phyloP scores from a whole-genome alignment of 768 basidiomycete genomes.

The Austroboletus festivus region DNA sequence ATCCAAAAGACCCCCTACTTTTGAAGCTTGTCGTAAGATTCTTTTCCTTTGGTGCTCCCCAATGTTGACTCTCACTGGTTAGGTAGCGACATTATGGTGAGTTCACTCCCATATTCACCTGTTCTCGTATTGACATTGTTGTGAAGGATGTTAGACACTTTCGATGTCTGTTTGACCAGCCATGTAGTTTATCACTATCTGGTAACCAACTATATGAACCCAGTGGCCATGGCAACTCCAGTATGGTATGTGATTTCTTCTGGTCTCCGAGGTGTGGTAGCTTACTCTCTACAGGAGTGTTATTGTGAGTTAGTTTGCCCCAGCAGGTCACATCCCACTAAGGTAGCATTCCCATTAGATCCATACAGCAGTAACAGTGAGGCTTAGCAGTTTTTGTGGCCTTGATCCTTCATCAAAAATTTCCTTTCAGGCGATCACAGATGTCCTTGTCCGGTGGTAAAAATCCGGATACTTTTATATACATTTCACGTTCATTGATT shows the following conservation, averaged over 20 bases:
- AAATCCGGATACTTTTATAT: neutral
- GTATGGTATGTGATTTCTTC: slow-evolving; percentile 40
- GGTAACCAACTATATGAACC: slow-evolving; percentile 52
- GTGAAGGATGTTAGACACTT: slow-evolving; percentile 46
- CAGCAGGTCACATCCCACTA: neutral
- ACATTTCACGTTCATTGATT: neutral
- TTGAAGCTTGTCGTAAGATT: slow-evolving; percentile 40
- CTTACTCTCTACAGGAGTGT: slow-evolving; percentile 41
- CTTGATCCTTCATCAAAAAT: neutral
- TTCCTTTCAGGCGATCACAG: slow-evolving; percentile 40
- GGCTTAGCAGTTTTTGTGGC: slow-evolving; percentile 12
- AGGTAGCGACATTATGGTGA: slow-evolving; percentile 21
- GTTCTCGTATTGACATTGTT: neutral
- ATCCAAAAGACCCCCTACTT: slow-evolving; percentile 29
- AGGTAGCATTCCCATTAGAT: slow-evolving; percentile 32
- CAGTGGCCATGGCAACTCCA: slow-evolving; percentile 39
- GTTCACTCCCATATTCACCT: neutral
- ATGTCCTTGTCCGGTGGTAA: slow-evolving; percentile 48
- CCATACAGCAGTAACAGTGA: slow-evolving; percentile 54
- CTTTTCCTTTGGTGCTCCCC: neutral
- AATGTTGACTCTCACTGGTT: slow-evolving; percentile 39
- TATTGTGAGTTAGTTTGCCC: slow-evolving; percentile 36
- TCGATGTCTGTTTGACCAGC: slow-evolving; percentile 49
- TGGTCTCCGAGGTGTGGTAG: neutral
- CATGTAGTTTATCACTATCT: slow-evolving; percentile 61